Evolutionary conservation across 805 yeast genomes (phyloP).

Genomic region (Saccharomycopsis sp.): DNA sequence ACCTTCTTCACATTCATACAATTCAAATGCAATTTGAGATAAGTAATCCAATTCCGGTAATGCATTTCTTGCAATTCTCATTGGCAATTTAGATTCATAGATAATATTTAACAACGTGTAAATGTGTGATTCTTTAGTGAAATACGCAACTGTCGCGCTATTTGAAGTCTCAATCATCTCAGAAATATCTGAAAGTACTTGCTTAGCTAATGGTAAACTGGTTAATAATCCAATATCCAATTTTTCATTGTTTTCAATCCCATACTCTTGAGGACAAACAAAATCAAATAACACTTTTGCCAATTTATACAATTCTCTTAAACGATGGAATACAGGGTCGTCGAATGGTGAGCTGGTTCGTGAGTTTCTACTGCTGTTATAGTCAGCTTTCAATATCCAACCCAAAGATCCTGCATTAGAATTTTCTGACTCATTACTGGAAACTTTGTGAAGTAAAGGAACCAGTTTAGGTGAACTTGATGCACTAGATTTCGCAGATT

Average conservation of each 20-base stretch:
- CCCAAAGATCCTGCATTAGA: constrained; percentile 57
- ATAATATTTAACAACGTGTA: constrained; percentile 86
- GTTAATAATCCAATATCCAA: constrained; percentile 93
- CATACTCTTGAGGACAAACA: constrained; percentile 98
- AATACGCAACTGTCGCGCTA: constrained; percentile 83
- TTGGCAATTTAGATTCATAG: constrained; percentile 90
- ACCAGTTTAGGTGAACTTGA: not conserved
- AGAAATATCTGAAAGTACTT: constrained; percentile 73
- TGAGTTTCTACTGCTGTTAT: constrained; percentile 26
- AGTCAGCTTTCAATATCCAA: constrained; percentile 51
- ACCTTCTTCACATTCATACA: constrained; percentile 65
- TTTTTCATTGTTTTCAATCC: constrained; percentile 91
- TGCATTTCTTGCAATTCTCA: constrained; percentile 90
- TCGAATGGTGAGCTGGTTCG: constrained; percentile 50
- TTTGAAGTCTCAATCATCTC: constrained; percentile 69
- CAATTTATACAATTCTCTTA: constrained; percentile 81
- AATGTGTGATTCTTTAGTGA: constrained; percentile 95
- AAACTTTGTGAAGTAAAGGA: not conserved
- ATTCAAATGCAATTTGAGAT: constrained; percentile 89
- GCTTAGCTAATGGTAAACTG: constrained; percentile 87
- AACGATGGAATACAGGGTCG: constrained; percentile 66
- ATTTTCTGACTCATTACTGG: constrained; percentile 9
- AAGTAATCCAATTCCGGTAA: constrained; percentile 93
- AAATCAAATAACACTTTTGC: constrained; percentile 94
- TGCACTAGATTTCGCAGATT: not conserved